phyloP scores from a whole-genome alignment of 1,284 basidiomycete genomes.

The Sparassis latifolia region DNA sequence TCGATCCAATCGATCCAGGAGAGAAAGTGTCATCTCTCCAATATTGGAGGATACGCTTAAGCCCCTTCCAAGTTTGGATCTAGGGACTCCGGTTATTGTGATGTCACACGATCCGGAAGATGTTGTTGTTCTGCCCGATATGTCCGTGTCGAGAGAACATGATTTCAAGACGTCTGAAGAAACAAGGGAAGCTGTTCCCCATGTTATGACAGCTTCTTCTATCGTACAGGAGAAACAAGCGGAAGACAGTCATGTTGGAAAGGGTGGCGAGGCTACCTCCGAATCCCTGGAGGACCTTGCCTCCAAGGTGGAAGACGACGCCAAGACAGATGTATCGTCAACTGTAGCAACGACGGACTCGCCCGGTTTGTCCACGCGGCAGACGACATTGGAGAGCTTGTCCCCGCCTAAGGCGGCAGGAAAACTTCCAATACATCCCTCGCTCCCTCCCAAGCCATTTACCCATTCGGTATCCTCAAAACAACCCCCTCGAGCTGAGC shows the following conservation, averaged over 20 bases:
- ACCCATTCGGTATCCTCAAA: slow-evolving; percentile 5
- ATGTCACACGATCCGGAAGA: background rate
- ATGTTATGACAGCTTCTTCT: too few species aligned
- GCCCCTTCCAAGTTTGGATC: slow-evolving; percentile 47
- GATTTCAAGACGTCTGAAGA: too few species aligned
- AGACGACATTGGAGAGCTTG: background rate
- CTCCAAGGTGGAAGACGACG: too few species aligned
- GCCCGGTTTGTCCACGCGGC: background rate
- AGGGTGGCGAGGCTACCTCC: too few species aligned
- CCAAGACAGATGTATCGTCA: too few species aligned
- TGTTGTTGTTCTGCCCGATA: background rate
- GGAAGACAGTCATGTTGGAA: too few species aligned
- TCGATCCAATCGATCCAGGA: slow-evolving; percentile 11
- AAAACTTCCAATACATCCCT: slow-evolving; percentile 33
- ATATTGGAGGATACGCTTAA: slow-evolving; percentile 60
- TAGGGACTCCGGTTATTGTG: slow-evolving; percentile 12
- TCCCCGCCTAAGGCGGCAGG: slow-evolving; percentile 9
- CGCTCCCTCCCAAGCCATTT: slow-evolving; percentile 42
- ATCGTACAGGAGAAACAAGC: too few species aligned
- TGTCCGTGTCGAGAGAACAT: background rate
- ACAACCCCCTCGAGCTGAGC: background rate
- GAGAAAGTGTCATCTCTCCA: slow-evolving; percentile 49
- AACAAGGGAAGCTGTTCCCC: too few species aligned
- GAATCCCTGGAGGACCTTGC: too few species aligned
- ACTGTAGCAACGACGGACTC: background rate